Percentiles rank a stretch among this genome's conserved stretches.
Conservation (phyloP, 1,284 basidiomycete species). For the Sporisorium iseilematis-ciliati region DNA sequence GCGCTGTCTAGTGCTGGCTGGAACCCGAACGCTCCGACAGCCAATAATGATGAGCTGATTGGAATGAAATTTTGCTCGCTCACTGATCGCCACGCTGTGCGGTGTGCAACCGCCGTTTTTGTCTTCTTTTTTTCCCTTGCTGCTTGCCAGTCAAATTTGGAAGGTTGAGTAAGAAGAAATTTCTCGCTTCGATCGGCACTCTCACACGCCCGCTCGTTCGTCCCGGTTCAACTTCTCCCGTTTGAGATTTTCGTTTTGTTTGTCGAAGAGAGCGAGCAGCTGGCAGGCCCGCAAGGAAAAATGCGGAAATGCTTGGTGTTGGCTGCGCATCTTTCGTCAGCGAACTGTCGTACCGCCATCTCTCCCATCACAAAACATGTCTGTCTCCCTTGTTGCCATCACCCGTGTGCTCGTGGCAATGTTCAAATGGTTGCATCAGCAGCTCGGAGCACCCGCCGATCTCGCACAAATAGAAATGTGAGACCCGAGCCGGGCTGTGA, state of each 20-base stretch:
- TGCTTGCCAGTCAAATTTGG: neutral
- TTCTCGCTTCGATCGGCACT: neutral
- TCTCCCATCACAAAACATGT: neutral
- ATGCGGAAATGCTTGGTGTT: neutral
- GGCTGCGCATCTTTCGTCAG: neutral
- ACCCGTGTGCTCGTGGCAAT: neutral
- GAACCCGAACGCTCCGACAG: constrained; percentile 15
- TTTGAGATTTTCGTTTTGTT: constrained; percentile 1
- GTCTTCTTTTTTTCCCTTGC: neutral
- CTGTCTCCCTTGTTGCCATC: neutral
- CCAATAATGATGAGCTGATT: constrained; percentile 23
- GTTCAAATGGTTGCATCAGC: neutral
- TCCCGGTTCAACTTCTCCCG: constrained; percentile 6
- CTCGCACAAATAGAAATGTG: neutral
- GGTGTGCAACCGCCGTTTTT: constrained; percentile 7
- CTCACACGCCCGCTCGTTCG: neutral
- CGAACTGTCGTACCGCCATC: neutral
- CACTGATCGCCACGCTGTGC: neutral
- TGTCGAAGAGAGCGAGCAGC: neutral
- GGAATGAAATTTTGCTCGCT: neutral
- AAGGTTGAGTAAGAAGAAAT: neutral
- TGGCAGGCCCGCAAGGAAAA: neutral
- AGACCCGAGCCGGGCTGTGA: constrained; percentile 1
- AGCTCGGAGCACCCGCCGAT: neutral
- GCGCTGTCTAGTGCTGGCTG: neutral